Percentiles rank a stretch among this genome's conserved stretches.
These are phyloP conservation scores for Aspergillus pseudoviridinutans DNA, from an alignment of 2,329 filamentous ascomycete genomes.

Conservation along the genomic window DNA sequence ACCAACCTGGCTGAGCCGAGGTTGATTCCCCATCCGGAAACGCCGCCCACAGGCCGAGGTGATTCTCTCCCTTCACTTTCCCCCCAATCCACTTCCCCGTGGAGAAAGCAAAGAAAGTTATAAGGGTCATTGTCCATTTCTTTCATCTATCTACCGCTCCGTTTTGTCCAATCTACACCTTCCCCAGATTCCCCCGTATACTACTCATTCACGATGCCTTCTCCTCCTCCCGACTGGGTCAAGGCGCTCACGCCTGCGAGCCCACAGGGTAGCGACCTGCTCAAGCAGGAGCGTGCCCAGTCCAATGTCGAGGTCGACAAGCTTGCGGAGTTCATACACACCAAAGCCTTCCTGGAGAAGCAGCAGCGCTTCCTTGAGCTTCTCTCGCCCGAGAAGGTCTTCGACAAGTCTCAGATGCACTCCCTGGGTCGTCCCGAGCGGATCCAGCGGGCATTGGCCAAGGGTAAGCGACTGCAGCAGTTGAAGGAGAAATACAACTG, in stretches of 20 bases:
- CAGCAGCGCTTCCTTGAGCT: constrained; percentile 60
- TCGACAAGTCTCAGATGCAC: constrained; percentile 76
- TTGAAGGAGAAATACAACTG: constrained; percentile 65
- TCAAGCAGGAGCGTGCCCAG: constrained; percentile 63
- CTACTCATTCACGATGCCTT: constrained; percentile 26
- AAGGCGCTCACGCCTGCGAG: constrained; percentile 62
- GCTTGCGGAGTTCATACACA: constrained; percentile 66
- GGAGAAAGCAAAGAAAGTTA: neutral
- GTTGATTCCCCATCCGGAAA: neutral
- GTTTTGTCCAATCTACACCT: neutral
- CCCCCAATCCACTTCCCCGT: neutral
- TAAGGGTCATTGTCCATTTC: neutral
- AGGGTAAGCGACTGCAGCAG: constrained; percentile 66
- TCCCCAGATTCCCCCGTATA: constrained; percentile 1
- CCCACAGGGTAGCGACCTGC: constrained; percentile 65
- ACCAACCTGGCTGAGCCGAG: neutral
- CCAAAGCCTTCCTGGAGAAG: constrained; percentile 58
- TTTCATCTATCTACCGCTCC: constrained; percentile 9
- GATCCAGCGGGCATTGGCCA: constrained; percentile 65
- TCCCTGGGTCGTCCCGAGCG: constrained; percentile 66
- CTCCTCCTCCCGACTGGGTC: constrained; percentile 59
- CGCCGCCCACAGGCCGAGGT: neutral
- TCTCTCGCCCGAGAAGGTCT: constrained; percentile 64
- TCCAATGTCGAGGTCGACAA: constrained; percentile 65
- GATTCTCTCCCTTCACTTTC: neutral